Base-by-base conservation (phyloP, 495 filamentous ascomycete species). In the Aspergillus heteromorphus region DNA sequence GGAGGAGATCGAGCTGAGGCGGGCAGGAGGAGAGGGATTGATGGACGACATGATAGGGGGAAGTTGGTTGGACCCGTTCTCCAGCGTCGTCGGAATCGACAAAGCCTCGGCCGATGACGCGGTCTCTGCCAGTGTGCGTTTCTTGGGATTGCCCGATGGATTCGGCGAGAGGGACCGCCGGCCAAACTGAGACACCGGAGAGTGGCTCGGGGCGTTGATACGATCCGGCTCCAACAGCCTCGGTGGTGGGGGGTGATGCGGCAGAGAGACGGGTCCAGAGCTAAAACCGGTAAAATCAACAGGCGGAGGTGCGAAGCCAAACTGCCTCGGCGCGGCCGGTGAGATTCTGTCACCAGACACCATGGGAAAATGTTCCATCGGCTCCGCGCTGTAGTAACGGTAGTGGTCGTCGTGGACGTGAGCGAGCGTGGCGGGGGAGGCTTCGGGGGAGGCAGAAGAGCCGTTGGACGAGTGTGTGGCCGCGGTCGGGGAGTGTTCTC, bases 1-100 rank as follows among this genome's bases (percentile, higher is more conserved):
- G 2, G 88, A 89, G 29, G 83, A 90, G 45, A 93, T 93, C 1
- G 87, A 91, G 45, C 84, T 87, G 1, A 91, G 70, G 4, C 89
- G 82, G 48, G 69, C 69, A 2, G 75, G 71, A 10, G 73, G 71
- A 14, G 73, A 65, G 0, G 71, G 66, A 31, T 78, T 72, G 16
- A 56, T 63, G 0, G 69, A 67, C 10, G 70, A 68, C 61, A 75
- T 74, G 45, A 77, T 77, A 1, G 74, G 74, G 20, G 74, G 74
- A 7, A 77, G 60, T 48, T 75, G 74, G 51, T 75, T 77, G 17
- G 73, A 77, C 6, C 69, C 70, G 8, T 66, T 61, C 49, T 69
- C 72, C 45, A 75, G 31, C 1, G 65, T 69, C 1, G 65, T 61
- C 1, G 71, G 66, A 34, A 63, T 54, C 6, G 70, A 58, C 10